phyloP scores from a whole-genome alignment of 139 green algal species.

The Micractinium sp. region DNA sequence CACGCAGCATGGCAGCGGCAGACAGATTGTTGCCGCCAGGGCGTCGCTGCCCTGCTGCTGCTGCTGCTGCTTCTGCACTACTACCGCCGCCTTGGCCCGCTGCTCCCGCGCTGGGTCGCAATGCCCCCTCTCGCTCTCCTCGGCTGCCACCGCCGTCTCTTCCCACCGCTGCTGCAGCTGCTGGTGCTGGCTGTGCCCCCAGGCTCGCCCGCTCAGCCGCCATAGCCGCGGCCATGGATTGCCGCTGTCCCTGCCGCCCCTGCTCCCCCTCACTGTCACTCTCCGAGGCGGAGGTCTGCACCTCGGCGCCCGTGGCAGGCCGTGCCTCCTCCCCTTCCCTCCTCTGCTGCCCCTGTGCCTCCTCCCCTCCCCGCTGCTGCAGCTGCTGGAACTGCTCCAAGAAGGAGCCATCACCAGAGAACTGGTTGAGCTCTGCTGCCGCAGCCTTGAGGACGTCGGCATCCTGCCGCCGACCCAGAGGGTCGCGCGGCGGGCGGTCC shows the following conservation, averaged over 20 bases:
- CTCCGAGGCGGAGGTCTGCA: background rate
- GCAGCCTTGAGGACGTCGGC: slow-evolving; percentile 19
- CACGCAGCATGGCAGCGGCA: slow-evolving; percentile 67
- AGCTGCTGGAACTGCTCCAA: slow-evolving; percentile 48
- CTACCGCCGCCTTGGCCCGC: too few relatives aligned
- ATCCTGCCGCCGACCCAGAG: slow-evolving; percentile 9
- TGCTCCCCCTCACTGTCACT: background rate
- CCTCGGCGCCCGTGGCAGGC: background rate
- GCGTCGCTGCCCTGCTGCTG: background rate
- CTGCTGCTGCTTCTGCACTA: background rate
- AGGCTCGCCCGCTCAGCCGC: slow-evolving; percentile 9
- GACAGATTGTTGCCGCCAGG: slow-evolving; percentile 55
- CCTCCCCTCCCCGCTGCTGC: slow-evolving; percentile 5
- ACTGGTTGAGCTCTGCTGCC: slow-evolving; percentile 73
- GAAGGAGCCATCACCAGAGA: slow-evolving; percentile 78
- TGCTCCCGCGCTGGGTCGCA: background rate
- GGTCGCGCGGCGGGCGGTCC: background rate
- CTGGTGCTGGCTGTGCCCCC: background rate
- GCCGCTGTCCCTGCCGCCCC: background rate
- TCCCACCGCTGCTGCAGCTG: background rate
- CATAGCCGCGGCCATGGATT: slow-evolving; percentile 10
- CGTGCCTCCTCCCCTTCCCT: slow-evolving; percentile 25
- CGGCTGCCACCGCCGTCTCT: background rate
- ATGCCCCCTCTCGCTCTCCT: background rate
- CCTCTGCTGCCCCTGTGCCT: slow-evolving; percentile 16